phyloP scores from a whole-genome alignment of 495 filamentous ascomycete genomes.

The Aspergillus indologenus region DNA sequence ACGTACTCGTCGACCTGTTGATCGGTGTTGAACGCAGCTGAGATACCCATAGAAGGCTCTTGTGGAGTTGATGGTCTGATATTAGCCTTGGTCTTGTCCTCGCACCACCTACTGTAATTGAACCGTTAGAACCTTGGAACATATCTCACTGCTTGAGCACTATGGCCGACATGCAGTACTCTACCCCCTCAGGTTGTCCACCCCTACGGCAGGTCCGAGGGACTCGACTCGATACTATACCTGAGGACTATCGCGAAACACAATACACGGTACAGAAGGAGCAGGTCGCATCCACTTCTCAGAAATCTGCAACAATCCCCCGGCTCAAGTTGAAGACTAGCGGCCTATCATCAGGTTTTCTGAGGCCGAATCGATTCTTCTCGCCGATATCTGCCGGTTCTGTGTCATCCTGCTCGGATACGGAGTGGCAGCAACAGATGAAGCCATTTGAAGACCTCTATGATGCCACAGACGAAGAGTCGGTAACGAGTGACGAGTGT shows the following conservation, averaged over 20 bases:
- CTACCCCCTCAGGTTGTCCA: slow-evolving; percentile 52
- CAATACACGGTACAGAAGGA: slow-evolving; percentile 23
- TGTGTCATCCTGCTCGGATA: slow-evolving; percentile 43
- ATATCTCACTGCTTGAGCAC: slow-evolving; percentile 14
- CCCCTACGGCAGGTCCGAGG: slow-evolving; percentile 69
- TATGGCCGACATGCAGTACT: slow-evolving; percentile 61
- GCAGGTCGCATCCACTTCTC: background rate
- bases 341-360: slow-evolving; percentile 32
- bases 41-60: slow-evolving; percentile 38
- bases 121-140: slow-evolving; percentile 20
- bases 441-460: slow-evolving; percentile 76
- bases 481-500: slow-evolving; percentile 48
- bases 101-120: slow-evolving; percentile 15
- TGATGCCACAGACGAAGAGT: slow-evolving; percentile 74
- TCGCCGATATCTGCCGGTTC: slow-evolving; percentile 39
- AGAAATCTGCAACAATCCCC: slow-evolving; percentile 19
- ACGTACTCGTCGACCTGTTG: slow-evolving; percentile 31
- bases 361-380: slow-evolving; percentile 30
- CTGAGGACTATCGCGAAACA: slow-evolving; percentile 59
- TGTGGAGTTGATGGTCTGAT: slow-evolving; percentile 7
- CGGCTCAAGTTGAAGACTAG: slow-evolving; percentile 39
- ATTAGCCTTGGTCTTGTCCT: slow-evolving; percentile 5
- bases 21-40: slow-evolving; percentile 41
- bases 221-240: slow-evolving; percentile 80
- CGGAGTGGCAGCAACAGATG: slow-evolving; percentile 47